These are phyloP conservation scores for Ophiostoma sp. DNA, from an alignment of 2,329 filamentous ascomycete genomes.

Conservation along the genomic window DNA sequence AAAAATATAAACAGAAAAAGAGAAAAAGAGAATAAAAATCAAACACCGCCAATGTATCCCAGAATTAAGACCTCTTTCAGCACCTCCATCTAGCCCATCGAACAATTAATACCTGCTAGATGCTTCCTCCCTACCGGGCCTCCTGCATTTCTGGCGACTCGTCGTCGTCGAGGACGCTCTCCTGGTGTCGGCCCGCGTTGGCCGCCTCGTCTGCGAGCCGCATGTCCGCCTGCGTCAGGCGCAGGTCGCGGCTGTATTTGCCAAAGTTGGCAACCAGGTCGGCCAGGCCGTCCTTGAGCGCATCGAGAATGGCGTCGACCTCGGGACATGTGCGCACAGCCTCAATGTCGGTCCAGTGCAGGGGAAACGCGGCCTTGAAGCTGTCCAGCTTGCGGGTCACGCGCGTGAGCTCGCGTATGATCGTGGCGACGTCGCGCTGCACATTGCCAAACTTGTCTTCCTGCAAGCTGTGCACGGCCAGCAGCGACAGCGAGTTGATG, in stretches of 20 bases:
- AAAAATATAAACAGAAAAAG: not conserved
- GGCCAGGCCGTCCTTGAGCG: constrained; percentile 59
- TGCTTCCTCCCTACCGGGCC: not conserved
- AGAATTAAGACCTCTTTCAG: not conserved
- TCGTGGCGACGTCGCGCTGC: constrained; percentile 69
- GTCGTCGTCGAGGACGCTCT: constrained; percentile 4
- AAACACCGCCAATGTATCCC: constrained; percentile 13
- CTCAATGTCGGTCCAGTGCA: constrained; percentile 75
- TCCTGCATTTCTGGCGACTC: constrained; percentile 20
- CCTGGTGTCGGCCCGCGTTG: constrained; percentile 27
- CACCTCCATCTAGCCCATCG: not conserved
- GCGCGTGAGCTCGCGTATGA: constrained; percentile 66
- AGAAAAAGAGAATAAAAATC: not conserved
- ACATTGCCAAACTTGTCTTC: constrained; percentile 85
- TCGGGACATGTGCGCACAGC: constrained; percentile 54
- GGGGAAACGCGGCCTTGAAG: constrained; percentile 54
- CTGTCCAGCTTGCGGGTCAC: constrained; percentile 64
- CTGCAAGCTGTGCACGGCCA: constrained; percentile 66
- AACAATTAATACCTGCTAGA: not conserved
- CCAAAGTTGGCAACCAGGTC: constrained; percentile 67
- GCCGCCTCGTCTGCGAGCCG: constrained; percentile 65
- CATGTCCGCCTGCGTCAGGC: constrained; percentile 65
- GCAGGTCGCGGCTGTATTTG: constrained; percentile 65
- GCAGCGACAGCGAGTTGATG: constrained; percentile 60
- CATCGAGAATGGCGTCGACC: constrained; percentile 63